Evolutionary conservation across 2,329 filamentous ascomycete genomes (phyloP).

Genomic region (Amauroascus verrucosus): DNA sequence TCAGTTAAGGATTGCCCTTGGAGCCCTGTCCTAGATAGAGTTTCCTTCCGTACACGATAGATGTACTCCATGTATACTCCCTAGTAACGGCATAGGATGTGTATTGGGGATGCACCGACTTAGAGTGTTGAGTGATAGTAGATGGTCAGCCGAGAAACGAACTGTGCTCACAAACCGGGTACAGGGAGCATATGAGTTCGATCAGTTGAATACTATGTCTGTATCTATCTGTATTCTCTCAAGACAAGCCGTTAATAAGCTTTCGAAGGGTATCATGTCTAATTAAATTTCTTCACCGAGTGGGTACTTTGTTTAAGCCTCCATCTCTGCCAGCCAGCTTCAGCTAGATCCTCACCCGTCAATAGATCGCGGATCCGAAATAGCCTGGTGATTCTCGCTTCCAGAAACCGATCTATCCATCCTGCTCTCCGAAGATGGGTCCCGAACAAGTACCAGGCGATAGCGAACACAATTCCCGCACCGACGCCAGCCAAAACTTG

Average conservation of each 20-base stretch:
- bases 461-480: slow-evolving; percentile 60
- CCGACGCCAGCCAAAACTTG: slow-evolving; percentile 74
- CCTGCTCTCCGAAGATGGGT: slow-evolving; percentile 56
- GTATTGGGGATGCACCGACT: no score
- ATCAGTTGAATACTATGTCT: no score
- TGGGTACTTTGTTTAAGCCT: slow-evolving; percentile 38
- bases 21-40: no score
- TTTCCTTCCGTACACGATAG: no score
- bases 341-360: slow-evolving; percentile 75
- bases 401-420: slow-evolving; percentile 61
- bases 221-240: not conserved
- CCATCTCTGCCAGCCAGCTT: slow-evolving; percentile 93
- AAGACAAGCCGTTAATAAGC: not conserved
- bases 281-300: not conserved
- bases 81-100: no score
- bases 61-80: no score
- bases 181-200: no score
- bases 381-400: slow-evolving; percentile 52
- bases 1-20: no score
- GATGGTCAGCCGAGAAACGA: no score
- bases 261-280: not conserved
- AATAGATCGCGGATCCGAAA: slow-evolving; percentile 74
- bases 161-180: no score
- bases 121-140: no score
- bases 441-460: slow-evolving; percentile 69